Percentiles rank a stretch among this genome's conserved stretches.
phyloP scores from a whole-genome alignment of 805 yeast genomes.

The Zygosaccharomyces kombuchaensis region DNA sequence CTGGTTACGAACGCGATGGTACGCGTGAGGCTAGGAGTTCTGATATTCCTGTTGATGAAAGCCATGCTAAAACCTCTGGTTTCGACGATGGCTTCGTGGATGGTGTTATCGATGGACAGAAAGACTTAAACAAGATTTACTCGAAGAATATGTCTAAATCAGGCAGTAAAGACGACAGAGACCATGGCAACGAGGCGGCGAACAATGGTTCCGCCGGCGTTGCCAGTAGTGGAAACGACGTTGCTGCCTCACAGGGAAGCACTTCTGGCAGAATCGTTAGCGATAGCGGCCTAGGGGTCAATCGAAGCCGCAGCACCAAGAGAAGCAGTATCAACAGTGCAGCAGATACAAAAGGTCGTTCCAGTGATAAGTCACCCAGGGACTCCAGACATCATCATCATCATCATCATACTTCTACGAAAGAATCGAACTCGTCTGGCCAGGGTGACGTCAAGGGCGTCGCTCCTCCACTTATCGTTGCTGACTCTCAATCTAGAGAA shows the following conservation, averaged over 20 bases:
- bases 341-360: not conserved
- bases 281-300: not conserved
- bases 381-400: not conserved
- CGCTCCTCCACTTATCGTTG: not conserved
- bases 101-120: not conserved
- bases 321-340: not conserved
- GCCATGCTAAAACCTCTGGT: not conserved
- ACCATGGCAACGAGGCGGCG: not conserved
- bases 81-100: slow-evolving; percentile 2
- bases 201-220: not conserved
- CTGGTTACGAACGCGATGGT: not conserved
- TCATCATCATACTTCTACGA: slow-evolving; percentile 1
- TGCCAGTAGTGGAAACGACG: not conserved
- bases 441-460: slow-evolving; percentile 1
- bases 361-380: not conserved
- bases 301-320: slow-evolving; percentile 2
- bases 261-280: not conserved
- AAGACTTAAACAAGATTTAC: not conserved
- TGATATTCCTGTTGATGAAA: slow-evolving; percentile 24
- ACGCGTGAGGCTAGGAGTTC: not conserved
- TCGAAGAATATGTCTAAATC: not conserved
- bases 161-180: not conserved
- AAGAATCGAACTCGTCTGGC: slow-evolving; percentile 3
- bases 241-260: not conserved
- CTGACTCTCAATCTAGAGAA: slow-evolving; percentile 3